Evolutionary conservation across 106 monocot species (phyloP).

Genomic region (Xerophyta viscosa): DNA sequence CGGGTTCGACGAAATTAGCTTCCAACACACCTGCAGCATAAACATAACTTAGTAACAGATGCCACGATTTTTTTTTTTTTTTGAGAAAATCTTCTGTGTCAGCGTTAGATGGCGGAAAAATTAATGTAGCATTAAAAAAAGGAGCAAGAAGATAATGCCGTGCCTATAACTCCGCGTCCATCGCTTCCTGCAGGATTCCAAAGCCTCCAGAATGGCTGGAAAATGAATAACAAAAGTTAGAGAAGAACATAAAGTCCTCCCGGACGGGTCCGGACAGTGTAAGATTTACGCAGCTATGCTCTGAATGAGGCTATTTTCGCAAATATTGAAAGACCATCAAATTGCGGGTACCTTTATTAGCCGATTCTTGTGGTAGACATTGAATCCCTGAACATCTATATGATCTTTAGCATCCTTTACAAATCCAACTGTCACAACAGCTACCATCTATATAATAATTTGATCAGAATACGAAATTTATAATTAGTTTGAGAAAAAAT

Average conservation of each 20-base stretch:
- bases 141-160: neutral
- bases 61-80: no score
- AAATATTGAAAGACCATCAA: no score
- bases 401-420: slow-evolving; percentile 96
- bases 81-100: no score
- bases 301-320: no score
- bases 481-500: neutral
- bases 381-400: slow-evolving; percentile 97
- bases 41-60: slow-evolving; percentile 1
- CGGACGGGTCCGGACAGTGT: no score
- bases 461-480: no score
- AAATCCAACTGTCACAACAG: slow-evolving; percentile 90
- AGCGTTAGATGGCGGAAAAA: no score
- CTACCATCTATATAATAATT: slow-evolving; percentile 64
- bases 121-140: no score
- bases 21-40: slow-evolving; percentile 65
- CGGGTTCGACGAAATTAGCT: slow-evolving; percentile 96
- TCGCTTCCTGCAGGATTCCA: slow-evolving; percentile 99
- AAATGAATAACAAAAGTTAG: no score
- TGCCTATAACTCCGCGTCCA: slow-evolving; percentile 97
- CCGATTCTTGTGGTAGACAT: slow-evolving; percentile 93
- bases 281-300: no score
- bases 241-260: no score
- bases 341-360: slow-evolving; percentile 89
- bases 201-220: slow-evolving; percentile 92